Percentiles rank a stretch among this genome's conserved stretches.
These are phyloP conservation scores for Zangia roseola DNA, from an alignment of 768 basidiomycete species.

Conservation along the genomic window DNA sequence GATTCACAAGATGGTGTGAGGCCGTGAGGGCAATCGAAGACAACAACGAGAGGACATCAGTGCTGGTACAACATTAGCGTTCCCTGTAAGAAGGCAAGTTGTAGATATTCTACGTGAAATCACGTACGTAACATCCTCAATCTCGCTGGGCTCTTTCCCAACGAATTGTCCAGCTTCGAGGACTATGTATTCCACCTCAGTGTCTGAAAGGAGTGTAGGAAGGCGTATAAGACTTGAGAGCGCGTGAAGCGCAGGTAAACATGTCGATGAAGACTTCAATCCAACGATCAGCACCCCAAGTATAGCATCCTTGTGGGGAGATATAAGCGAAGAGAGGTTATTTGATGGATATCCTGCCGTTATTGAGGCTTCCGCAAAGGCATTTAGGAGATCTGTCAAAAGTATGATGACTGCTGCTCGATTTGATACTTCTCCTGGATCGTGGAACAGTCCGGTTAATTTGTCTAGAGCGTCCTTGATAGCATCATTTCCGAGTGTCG, in stretches of 20 bases:
- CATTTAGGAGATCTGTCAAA: constrained; percentile 62
- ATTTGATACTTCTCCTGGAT: constrained; percentile 65
- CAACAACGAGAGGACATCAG: constrained; percentile 61
- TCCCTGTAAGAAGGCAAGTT: background rate
- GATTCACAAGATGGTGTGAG: constrained; percentile 64
- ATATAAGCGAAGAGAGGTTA: constrained; percentile 14
- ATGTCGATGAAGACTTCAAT: constrained; percentile 48
- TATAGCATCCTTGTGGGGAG: constrained; percentile 73
- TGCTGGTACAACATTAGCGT: constrained; percentile 37
- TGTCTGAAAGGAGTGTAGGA: constrained; percentile 56
- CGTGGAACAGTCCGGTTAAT: constrained; percentile 71
- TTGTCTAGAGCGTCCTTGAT: constrained; percentile 70
- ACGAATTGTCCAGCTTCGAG: constrained; percentile 73
- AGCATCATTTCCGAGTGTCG: constrained; percentile 64
- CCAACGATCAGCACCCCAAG: constrained; percentile 63
- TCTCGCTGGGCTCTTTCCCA: constrained; percentile 43
- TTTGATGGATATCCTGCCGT: constrained; percentile 29
- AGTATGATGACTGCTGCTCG: constrained; percentile 66
- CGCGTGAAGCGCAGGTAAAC: constrained; percentile 61
- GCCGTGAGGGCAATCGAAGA: constrained; percentile 55
- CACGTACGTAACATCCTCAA: constrained; percentile 51
- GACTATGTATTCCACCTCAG: constrained; percentile 79
- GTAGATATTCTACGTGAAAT: background rate
- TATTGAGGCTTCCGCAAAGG: constrained; percentile 25
- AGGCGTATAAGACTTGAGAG: constrained; percentile 68